Base-by-base conservation (phyloP, 2,329 filamentous ascomycete genomes). In the Cryphonectria carpinicola region DNA sequence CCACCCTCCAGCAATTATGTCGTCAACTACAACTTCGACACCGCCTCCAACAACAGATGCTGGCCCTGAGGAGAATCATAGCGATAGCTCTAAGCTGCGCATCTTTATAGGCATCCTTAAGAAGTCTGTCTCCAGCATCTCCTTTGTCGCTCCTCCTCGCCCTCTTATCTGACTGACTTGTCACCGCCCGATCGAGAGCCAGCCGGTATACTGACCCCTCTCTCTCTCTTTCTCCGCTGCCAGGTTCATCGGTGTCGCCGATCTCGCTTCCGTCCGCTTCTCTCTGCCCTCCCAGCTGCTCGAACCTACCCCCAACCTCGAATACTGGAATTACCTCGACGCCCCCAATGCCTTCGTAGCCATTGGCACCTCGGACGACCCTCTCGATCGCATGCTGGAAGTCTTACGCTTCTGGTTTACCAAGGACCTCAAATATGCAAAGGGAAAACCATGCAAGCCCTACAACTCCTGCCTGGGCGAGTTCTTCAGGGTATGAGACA, bases 301-400 rank as follows among this genome's bases (percentile, higher is more conserved):
- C 78, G 96, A 99, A 81, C 96, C 96, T 49, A 97, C 93, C 4
- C 96, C 96, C 67, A 99, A 99, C 81, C 86, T 99, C 79, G 96
- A 99, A 84, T 99, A 98, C 84, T 99, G 96, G 96, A 97, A 97
- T 78, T 99, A 99, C 79, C 87, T 99, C 79, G 96, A 99, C 82
- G 89, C 94, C 76, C 95, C 95, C 32, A 97, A 97, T 81, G 93
- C 95, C 64, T 98, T 99, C 74, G 83, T 89, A 74, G 88, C 88
- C 62, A 92, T 92, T 77, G 96, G 95, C 76, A 95, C 95, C 76
- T 96, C 95, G 25, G 93, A 98, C 76, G 94, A 98, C 76, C 89
- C 92, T 14, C 85, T 98, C 69, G 95, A 96, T 76, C 94, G 96
- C 76, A 98, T 98, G 93, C 88, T 99, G 66, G 95, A 95, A 78